Evolutionary conservation across 2,329 filamentous ascomycete species (phyloP).

Genomic region (Talaromyces piceae): DNA sequence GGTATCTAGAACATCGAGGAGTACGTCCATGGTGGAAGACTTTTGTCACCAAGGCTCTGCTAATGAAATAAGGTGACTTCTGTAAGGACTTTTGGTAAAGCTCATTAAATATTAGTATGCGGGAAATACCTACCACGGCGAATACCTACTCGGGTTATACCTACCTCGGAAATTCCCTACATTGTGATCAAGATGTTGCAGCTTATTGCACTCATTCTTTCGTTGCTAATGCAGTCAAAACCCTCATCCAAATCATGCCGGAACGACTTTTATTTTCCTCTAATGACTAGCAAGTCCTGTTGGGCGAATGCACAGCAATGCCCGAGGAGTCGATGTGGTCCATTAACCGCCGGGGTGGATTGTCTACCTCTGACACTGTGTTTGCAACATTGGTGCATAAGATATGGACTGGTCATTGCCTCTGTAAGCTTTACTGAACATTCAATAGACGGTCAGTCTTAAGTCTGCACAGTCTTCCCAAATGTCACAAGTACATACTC

Average conservation of each 20-base stretch:
- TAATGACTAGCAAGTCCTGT: too few relatives aligned
- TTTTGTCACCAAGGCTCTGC: not conserved
- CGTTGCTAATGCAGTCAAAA: too few relatives aligned
- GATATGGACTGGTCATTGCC: not conserved
- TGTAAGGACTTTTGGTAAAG: too few relatives aligned
- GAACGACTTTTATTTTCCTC: too few relatives aligned
- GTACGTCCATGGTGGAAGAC: conserved; percentile 13
- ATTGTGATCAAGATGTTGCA: not conserved
- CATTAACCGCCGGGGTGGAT: too few relatives aligned
- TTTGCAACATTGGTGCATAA: not conserved
- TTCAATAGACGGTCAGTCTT: not conserved
- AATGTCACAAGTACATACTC: not conserved
- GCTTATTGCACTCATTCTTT: too few relatives aligned
- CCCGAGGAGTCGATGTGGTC: too few relatives aligned
- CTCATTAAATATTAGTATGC: not conserved
- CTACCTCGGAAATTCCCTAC: conserved; percentile 1
- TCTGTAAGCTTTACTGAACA: not conserved
- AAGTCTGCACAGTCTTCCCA: not conserved
- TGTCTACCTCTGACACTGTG: too few relatives aligned
- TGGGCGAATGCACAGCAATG: too few relatives aligned
- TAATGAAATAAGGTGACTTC: too few relatives aligned
- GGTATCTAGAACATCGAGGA: conserved; percentile 17
- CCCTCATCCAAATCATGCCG: too few relatives aligned
- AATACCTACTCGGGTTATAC: not conserved
- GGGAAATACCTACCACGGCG: not conserved